These are phyloP conservation scores for Diplodia corticola DNA, from an alignment of 2,329 filamentous ascomycete genomes.

Conservation along the genomic window DNA sequence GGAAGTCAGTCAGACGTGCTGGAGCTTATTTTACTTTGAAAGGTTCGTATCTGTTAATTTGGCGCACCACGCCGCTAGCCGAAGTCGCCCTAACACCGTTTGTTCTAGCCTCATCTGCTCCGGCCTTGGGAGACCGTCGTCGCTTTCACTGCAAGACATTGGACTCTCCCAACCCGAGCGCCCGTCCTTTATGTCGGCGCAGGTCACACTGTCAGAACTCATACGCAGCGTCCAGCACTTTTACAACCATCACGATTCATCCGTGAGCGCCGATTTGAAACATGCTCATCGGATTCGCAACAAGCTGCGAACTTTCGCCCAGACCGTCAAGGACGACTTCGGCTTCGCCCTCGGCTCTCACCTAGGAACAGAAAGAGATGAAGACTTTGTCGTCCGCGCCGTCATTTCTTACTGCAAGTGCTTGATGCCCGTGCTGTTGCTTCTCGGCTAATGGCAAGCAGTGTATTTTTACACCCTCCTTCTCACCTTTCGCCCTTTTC, in stretches of 20 bases:
- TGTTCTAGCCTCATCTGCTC: constrained; percentile 12
- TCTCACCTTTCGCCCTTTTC: constrained; percentile 20
- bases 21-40: constrained; percentile 16
- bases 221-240: constrained; percentile 16
- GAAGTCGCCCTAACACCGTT: not conserved
- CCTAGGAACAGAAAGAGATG: constrained; percentile 4
- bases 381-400: constrained; percentile 2
- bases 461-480: constrained; percentile 20
- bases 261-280: constrained; percentile 12
- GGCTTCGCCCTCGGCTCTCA: constrained; percentile 9
- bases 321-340: constrained; percentile 9
- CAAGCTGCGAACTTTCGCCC: not conserved
- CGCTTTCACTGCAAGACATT: constrained; percentile 14
- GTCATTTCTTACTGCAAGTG: constrained; percentile 19
- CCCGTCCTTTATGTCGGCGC: constrained; percentile 9
- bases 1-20: constrained; percentile 18
- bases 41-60: not conserved
- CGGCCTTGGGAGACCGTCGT: constrained; percentile 14
- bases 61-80: not conserved
- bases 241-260: constrained; percentile 20
- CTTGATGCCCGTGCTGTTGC: not conserved
- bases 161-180: constrained; percentile 8
- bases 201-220: constrained; percentile 12
- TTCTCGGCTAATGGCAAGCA: not conserved
- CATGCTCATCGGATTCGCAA: constrained; percentile 17